Conservation (phyloP, 345 rosid genomes). For the Rhodamnia rubescens region DNA sequence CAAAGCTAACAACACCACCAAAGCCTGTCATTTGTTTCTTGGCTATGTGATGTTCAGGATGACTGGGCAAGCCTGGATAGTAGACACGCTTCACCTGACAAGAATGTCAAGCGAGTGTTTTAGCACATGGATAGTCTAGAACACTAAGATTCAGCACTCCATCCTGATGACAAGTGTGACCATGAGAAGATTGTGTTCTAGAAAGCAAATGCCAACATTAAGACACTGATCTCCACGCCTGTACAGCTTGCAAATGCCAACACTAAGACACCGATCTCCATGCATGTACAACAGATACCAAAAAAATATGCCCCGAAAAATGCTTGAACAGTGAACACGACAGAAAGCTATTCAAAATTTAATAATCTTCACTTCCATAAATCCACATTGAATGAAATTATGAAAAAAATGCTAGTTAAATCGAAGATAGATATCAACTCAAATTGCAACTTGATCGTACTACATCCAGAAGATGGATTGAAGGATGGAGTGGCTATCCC, state of each 20-base stretch:
- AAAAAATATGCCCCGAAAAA: neutral
- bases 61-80: slow-evolving; percentile 92
- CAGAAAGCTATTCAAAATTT: neutral
- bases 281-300: neutral
- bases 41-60: slow-evolving; percentile 88
- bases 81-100: slow-evolving; percentile 75
- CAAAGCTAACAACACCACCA: slow-evolving; percentile 99
- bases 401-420: neutral
- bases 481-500: neutral
- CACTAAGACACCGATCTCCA: neutral
- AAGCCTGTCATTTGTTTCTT: slow-evolving; percentile 94
- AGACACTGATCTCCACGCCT: neutral
- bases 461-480: neutral
- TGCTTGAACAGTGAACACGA: neutral
- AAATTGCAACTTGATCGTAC: neutral
- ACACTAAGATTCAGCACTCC: neutral
- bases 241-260: neutral
- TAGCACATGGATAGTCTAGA: neutral
- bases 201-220: neutral
- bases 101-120: neutral
- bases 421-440: neutral
- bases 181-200: neutral
- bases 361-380: neutral
- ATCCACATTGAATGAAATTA: neutral
- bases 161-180: neutral